Percentiles rank a stretch among this genome's conserved stretches.
phyloP scores from a whole-genome alignment of 2,329 filamentous ascomycete species.

The Paracoccidioides lutzii region DNA sequence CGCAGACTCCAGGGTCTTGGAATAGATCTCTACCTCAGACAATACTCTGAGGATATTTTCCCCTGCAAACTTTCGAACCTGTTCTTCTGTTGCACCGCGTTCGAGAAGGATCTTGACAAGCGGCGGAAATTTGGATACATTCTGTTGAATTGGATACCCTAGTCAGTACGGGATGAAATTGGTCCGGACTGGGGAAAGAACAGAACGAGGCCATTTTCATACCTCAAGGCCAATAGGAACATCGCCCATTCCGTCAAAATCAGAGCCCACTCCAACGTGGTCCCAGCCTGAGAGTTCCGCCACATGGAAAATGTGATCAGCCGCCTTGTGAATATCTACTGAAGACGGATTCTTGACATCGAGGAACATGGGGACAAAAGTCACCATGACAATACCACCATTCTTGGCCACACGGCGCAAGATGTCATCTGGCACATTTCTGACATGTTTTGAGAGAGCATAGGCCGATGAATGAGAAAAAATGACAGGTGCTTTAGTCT shows the following conservation, averaged over 20 bases:
- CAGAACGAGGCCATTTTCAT: not conserved
- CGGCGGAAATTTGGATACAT: slow-evolving; percentile 15
- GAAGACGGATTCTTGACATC: slow-evolving; percentile 17
- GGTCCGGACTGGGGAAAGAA: not conserved
- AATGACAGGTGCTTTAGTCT: slow-evolving; percentile 16
- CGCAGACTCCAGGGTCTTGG: slow-evolving; percentile 8
- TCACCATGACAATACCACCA: slow-evolving; percentile 30
- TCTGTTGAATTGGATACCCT: slow-evolving; percentile 4
- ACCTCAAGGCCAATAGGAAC: slow-evolving; percentile 16
- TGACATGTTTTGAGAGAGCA: slow-evolving; percentile 18
- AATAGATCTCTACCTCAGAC: slow-evolving; percentile 12
- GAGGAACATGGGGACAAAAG: slow-evolving; percentile 25
- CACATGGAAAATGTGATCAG: slow-evolving; percentile 27
- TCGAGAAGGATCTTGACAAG: slow-evolving; percentile 17
- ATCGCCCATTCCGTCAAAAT: slow-evolving; percentile 22
- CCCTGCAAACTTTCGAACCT: slow-evolving; percentile 25
- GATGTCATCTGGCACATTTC: slow-evolving; percentile 33
- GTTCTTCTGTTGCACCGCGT: slow-evolving; percentile 28
- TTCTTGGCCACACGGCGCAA: slow-evolving; percentile 25
- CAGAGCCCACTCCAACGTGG: slow-evolving; percentile 25
- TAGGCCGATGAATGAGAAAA: slow-evolving; percentile 16
- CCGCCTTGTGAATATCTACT: slow-evolving; percentile 24
- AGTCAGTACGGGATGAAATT: not conserved
- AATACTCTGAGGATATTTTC: slow-evolving; percentile 26
- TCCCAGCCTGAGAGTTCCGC: slow-evolving; percentile 20